Base-by-base conservation (phyloP, 768 basidiomycete species). In the Hygrocybe coccinea region DNA sequence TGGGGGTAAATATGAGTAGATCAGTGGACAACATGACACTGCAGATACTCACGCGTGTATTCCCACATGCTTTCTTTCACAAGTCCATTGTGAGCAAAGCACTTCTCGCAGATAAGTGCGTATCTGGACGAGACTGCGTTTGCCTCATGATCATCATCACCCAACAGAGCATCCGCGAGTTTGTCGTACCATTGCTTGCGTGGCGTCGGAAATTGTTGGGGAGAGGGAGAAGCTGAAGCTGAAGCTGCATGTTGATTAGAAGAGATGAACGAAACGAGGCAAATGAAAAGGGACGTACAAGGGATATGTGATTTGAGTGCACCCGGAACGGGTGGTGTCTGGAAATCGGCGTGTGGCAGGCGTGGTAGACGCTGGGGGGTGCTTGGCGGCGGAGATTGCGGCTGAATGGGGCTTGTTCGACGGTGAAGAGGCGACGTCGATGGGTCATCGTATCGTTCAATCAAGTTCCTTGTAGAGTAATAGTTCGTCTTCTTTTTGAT, bases 401-500 rank as follows among this genome's bases (percentile, higher is more conserved):
- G 61, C 54, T 61, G 69, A n/a, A 56, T 36, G 5, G 56, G 56
- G 19, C 55, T 59, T 19, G 63, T 65, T 65, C 15, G 72, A 57
- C 79, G 71, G 60, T 69, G 76, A 29, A 79, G 75, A 1, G 78
- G 37, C 7, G 51, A 74, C 2, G 77, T 66, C 15, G 72, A 56
- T 5, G 72, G 64, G 36, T 89, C 89, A 59, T 95, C 95, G 63
- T 97, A 97, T 55, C 85, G 83, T 67, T 95, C 92, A 15, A 99
- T 76, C 44, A 99, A 77, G 62, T 87, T 91, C 51, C 89, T 85
- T 25, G 94, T 99, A 10, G 83, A 83, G 67, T 99, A 91, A 70
- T 91, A 99, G 62, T 97, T 95, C 1, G 95, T 97, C 68, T 90
- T 93, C 75, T 93, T 92, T 79, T 99, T 99, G 61, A 98, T 91